Percentiles rank a stretch among this genome's conserved stretches.
phyloP scores from a whole-genome alignment of 2,329 filamentous ascomycete genomes.

The Penicillium rolfsii region DNA sequence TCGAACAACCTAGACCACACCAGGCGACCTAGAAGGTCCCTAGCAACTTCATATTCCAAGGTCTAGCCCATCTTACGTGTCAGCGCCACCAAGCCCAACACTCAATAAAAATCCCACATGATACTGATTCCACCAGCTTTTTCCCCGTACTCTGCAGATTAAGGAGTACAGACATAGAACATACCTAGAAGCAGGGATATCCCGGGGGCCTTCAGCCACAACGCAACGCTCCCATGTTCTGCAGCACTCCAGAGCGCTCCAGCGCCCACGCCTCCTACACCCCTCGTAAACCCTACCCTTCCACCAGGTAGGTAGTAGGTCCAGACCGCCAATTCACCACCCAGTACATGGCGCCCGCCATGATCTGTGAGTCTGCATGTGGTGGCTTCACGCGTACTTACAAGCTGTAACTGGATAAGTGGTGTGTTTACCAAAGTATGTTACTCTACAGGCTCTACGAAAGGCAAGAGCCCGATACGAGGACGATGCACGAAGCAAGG shows the following conservation, averaged over 20 bases:
- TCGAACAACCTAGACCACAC: neutral
- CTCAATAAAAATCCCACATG: conserved; percentile 15
- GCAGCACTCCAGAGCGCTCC: conserved; percentile 2
- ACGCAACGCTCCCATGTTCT: neutral
- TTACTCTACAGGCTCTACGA: neutral
- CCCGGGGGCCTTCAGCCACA: neutral
- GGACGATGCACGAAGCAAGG: conserved; percentile 7
- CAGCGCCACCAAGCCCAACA: conserved; percentile 28
- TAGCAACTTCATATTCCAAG: neutral
- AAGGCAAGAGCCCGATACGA: conserved; percentile 6
- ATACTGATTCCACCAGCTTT: conserved; percentile 11
- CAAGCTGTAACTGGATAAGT: neutral
- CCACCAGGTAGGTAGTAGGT: neutral
- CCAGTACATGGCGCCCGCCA: conserved; percentile 23
- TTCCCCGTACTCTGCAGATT: too few relatives aligned
- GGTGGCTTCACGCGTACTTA: neutral
- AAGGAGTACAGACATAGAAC: neutral
- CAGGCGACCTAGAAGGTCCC: neutral
- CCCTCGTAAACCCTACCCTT: neutral
- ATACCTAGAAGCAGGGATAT: neutral
- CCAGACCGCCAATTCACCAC: conserved; percentile 27
- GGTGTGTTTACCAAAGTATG: neutral
- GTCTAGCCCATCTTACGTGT: conserved; percentile 25
- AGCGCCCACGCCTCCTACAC: neutral
- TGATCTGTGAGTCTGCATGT: conserved; percentile 12